A percentile compares a stretch with the other conserved stretches of the same genome.
Evolutionary conservation across 352 stramenopile species (phyloP).

Genomic region (Phytophthora vignae): DNA sequence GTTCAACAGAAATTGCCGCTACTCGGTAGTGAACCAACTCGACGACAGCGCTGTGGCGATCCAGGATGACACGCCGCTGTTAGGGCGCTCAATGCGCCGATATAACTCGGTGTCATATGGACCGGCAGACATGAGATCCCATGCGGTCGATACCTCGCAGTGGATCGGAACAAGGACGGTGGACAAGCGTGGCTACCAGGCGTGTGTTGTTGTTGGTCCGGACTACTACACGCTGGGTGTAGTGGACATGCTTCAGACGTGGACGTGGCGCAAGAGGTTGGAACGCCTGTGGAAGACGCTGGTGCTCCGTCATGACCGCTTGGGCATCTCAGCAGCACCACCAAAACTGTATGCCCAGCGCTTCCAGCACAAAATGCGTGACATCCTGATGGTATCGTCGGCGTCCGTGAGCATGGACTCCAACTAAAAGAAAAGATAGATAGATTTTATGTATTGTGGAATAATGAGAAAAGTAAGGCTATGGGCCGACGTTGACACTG

Average conservation of each 20-base stretch:
- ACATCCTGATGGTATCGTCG: slow-evolving; percentile 85
- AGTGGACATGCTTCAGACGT: slow-evolving; percentile 93
- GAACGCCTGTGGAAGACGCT: slow-evolving; percentile 89
- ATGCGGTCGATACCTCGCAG: slow-evolving; percentile 37
- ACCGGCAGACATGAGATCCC: slow-evolving; percentile 26
- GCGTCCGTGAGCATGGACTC: slow-evolving; percentile 57
- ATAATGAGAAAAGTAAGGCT: slow-evolving; percentile 17
- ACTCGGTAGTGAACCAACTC: slow-evolving; percentile 64
- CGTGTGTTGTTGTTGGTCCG: slow-evolving; percentile 77
- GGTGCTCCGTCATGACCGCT: slow-evolving; percentile 66
- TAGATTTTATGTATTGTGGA: slow-evolving; percentile 40
- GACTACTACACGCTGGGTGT: slow-evolving; percentile 91
- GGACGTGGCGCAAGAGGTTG: slow-evolving; percentile 84
- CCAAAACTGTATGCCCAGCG: slow-evolving; percentile 77
- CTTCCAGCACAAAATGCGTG: slow-evolving; percentile 86
- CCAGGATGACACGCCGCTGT: slow-evolving; percentile 56
- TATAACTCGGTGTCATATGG: slow-evolving; percentile 66
- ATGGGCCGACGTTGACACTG: not conserved
- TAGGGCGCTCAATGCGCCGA: slow-evolving; percentile 33
- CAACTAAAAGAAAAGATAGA: slow-evolving; percentile 23
- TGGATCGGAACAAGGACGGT: slow-evolving; percentile 71
- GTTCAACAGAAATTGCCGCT: slow-evolving; percentile 76
- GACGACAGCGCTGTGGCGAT: slow-evolving; percentile 49
- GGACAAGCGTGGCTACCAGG: slow-evolving; percentile 76
- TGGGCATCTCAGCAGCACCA: slow-evolving; percentile 84